These are phyloP conservation scores for Pseudopyricularia javanii DNA, from an alignment of 2,329 filamentous ascomycete genomes.

Conservation along the genomic window DNA sequence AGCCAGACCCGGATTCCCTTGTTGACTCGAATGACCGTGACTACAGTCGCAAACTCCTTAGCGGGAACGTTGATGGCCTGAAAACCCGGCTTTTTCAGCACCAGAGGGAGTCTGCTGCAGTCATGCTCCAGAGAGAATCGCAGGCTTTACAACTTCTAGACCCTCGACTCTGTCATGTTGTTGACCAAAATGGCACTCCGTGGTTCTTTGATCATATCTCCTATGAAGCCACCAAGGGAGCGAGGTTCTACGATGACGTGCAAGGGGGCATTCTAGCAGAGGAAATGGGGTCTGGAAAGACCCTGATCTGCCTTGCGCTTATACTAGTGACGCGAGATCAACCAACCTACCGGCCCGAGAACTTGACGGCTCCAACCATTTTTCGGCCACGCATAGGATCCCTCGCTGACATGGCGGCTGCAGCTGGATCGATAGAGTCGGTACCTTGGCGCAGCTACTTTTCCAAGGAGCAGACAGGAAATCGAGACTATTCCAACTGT, in stretches of 20 bases:
- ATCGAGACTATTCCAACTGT: conserved; percentile 41
- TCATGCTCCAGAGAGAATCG: conserved; percentile 74
- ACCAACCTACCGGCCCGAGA: conserved; percentile 50
- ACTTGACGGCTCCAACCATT: conserved; percentile 30
- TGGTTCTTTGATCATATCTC: conserved; percentile 64
- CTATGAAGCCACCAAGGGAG: conserved; percentile 49
- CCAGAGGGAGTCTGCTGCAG: conserved; percentile 65
- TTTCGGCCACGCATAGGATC: conserved; percentile 39
- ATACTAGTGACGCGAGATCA: conserved; percentile 50
- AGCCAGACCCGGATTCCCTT: conserved; percentile 32
- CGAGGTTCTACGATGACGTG: conserved; percentile 60
- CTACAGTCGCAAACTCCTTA: conserved; percentile 38
- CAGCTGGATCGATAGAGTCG: conserved; percentile 51
- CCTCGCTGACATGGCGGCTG: conserved; percentile 56
- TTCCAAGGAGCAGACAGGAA: conserved; percentile 30
- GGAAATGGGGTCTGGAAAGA: conserved; percentile 78
- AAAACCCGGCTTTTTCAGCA: conserved; percentile 61
- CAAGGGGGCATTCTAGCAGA: conserved; percentile 70
- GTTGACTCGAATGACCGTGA: conserved; percentile 25
- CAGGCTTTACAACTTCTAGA: conserved; percentile 55
- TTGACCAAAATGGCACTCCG: conserved; percentile 44
- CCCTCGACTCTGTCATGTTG: conserved; percentile 52
- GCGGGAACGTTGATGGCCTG: conserved; percentile 41
- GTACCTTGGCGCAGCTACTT: conserved; percentile 62
- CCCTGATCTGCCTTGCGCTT: conserved; percentile 61